phyloP scores from a whole-genome alignment of 108 stramenopile genomes.

The Cylindrotheca fusiformis region DNA sequence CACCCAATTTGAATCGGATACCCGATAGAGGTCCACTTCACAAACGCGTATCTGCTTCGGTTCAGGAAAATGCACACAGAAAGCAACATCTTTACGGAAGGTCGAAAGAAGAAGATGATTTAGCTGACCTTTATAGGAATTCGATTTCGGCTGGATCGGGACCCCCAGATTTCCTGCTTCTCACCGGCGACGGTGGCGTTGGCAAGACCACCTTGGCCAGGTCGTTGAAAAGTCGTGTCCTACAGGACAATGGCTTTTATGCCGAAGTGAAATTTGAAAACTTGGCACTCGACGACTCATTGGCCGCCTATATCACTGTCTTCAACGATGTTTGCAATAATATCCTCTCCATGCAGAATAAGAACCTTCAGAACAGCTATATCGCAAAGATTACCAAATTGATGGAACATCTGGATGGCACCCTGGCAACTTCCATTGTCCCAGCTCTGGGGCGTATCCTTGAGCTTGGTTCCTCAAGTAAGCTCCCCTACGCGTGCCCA shows the following conservation, averaged over 20 bases:
- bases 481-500: too few species aligned
- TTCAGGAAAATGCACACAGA: too few species aligned
- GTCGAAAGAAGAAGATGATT: not conserved
- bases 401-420: not conserved
- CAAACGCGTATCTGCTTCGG: not conserved
- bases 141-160: not conserved
- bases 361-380: not conserved
- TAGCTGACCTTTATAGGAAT: not conserved
- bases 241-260: constrained; percentile 7
- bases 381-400: not conserved
- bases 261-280: constrained; percentile 16
- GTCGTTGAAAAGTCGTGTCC: constrained; percentile 1
- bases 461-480: too few species aligned
- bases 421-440: not conserved
- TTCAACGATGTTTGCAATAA: not conserved
- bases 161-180: not conserved
- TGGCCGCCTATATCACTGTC: constrained; percentile 1
- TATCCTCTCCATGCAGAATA: not conserved
- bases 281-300: not conserved
- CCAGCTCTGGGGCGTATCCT: not conserved
- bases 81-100: not conserved
- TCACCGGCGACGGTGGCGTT: constrained; percentile 8
- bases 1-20: too few species aligned
- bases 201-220: constrained; percentile 18
- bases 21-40: not conserved